Evolutionary conservation across 805 yeast species (phyloP), one percentile per base, ranked within the genome.

Genomic region (Kregervanrija fluxuum): DNA sequence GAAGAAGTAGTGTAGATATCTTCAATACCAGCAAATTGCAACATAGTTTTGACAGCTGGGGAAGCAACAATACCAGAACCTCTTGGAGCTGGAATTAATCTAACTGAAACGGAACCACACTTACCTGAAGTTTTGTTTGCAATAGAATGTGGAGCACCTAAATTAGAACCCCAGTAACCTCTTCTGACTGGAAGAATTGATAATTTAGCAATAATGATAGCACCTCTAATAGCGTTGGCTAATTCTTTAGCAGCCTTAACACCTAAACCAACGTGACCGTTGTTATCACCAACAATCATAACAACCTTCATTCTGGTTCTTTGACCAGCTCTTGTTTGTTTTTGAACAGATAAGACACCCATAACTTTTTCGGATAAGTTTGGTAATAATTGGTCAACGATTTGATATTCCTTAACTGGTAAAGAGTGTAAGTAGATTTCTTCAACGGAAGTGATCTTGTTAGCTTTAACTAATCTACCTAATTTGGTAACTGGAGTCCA

Each of bases 291-390:
- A 72, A 93, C 89, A 69, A 93, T 89, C 71, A 93, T 98, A 69
- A 93, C 95, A 75, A 98, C 99, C 93, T 95, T 95, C 85, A 93
- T 90, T 83, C 99, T 89, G 78, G 98, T 93, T 84, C 99, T 91
- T 83, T 93, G 99, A 89, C 99, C 99, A 68, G 99, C 99, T 79
- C 96, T 83, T 82, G 99, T 93, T 80, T 93, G 99, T 85, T 93
- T 93, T 80, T 93, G 99, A 65, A 93, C 99, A 62, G 99, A 95
- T 80, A 91, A 84, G 80, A 93, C 93, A 88, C 91, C 91, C 99
- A 93, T 93, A 69, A 93, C 97, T 79, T 91, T 96, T 73, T 93
- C 99, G 77, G 85, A 82, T 71, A 93, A 84, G 68, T 77, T 83
- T 71, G 99, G 99, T 67, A 93, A 80, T 73, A 93, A 80, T 69